Evolutionary conservation across 1,284 basidiomycete genomes (phyloP), one percentile per base, ranked within the genome.

Genomic region (Cerrena zonata): DNA sequence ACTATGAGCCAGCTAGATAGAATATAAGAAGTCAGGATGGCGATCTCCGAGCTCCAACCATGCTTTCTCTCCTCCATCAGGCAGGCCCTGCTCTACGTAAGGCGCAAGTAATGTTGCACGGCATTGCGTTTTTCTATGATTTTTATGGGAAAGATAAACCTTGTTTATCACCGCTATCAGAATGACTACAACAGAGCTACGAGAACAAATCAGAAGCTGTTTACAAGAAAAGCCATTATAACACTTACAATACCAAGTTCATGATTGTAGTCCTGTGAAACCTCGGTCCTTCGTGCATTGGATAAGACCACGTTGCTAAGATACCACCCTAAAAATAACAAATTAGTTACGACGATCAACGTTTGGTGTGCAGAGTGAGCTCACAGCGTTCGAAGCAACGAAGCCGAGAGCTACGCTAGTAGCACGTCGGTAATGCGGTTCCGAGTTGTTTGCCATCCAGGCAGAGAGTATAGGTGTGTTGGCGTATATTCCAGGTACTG

Each of bases 371-470:
- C 39, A 40, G n/a, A n/a, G n/a, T n/a, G n/a, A n/a, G n/a, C 39
- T 18, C 19, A 40, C 39, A 5, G 39, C 39, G 19, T 40, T 40
- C 39, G 39, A 10, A 18, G 39, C 39, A 18, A 40, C 39, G 39
- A 40, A 40, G 10, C 39, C 39, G 19, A 83, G 74, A 1, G 81
- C 84, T 2, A 83, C 71, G 0, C 78, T 79, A 1, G 82, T 74
- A 1, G 83, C 84, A 3, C 84, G 76, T 58, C 85, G 85, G 1
- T 82, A 84, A 58, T 86, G 82, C 3, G 78, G 79, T 5, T 80
- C 79, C 12, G 85, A 77, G 56, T 86, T 86, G 66, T 86, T 83
- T 11, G 79, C 73, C 0, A 81, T 79, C 78, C 83, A 84, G 49
- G 78, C 78, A 15, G 79, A 62, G 30, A 84, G 68, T 10, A 83